Percentiles rank a stretch among this genome's conserved stretches.
Conservation (phyloP, 192 early-diverging fungal species). For the Phycomyces nitens region DNA sequence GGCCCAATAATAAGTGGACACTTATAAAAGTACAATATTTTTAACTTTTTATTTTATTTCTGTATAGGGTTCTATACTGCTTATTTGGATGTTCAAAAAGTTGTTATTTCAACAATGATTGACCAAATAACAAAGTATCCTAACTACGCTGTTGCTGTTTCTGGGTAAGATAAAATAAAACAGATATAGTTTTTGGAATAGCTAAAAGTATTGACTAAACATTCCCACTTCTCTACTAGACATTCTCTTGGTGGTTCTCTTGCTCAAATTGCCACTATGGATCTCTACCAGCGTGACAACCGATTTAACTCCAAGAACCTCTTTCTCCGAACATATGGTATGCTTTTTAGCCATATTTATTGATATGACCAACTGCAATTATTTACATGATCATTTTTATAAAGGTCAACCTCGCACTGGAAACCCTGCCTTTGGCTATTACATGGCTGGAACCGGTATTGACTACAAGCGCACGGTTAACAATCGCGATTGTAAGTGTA, state of each 20-base stretch:
- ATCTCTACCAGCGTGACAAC: constrained; percentile 18
- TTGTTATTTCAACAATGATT: background rate
- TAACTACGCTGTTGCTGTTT: constrained; percentile 17
- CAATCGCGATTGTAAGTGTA: constrained; percentile 21
- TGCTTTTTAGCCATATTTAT: too few species aligned
- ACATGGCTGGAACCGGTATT: constrained; percentile 20
- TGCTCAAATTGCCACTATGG: constrained; percentile 19
- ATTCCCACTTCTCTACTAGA: constrained; percentile 1
- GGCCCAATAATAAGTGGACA: too few species aligned
- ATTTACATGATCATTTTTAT: background rate
- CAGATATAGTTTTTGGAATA: background rate
- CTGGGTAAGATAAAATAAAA: constrained; percentile 13
- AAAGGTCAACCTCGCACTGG: constrained; percentile 22
- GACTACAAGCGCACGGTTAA: constrained; percentile 15
- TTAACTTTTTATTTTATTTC: background rate
- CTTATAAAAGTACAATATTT: too few species aligned
- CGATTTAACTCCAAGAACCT: constrained; percentile 12
- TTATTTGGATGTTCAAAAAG: constrained; percentile 1
- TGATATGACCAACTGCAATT: too few species aligned
- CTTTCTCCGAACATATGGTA: constrained; percentile 17
- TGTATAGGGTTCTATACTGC: constrained; percentile 12
- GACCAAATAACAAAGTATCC: constrained; percentile 7
- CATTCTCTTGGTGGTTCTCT: constrained; percentile 27
- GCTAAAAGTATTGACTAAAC: background rate
- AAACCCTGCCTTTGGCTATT: constrained; percentile 16